A percentile compares a stretch with the other conserved stretches of the same genome.
Evolutionary conservation across 2,329 filamentous ascomycete species (phyloP).

Genomic region (Alternaria atra): DNA sequence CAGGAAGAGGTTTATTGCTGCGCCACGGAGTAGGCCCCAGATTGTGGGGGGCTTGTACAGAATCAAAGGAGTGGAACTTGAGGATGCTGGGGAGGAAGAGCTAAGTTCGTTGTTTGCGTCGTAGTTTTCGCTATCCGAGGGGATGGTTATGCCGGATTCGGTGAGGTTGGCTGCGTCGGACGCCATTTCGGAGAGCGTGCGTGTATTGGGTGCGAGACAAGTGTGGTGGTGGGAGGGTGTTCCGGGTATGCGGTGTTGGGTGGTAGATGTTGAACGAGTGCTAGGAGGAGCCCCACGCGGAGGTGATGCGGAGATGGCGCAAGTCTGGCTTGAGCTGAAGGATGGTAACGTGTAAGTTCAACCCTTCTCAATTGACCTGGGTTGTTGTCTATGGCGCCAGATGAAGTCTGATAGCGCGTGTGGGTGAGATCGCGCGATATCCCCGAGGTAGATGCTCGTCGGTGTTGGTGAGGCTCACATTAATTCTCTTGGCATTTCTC

Average conservation of each 20-base stretch:
- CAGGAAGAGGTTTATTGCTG: slow-evolving; percentile 92
- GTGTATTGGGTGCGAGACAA: neutral
- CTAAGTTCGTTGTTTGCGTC: slow-evolving; percentile 70
- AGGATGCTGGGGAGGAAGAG: slow-evolving; percentile 69
- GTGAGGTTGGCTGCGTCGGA: slow-evolving; percentile 60
- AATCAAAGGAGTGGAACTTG: slow-evolving; percentile 73
- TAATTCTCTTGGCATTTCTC: slow-evolving; percentile 22
- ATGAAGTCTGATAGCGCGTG: neutral
- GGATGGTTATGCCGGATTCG: slow-evolving; percentile 79
- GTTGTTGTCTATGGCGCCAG: neutral
- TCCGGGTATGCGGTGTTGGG: neutral
- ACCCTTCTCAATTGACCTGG: neutral
- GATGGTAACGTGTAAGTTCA: neutral
- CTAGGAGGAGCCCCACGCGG: slow-evolving; percentile 17
- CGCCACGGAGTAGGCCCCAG: slow-evolving; percentile 84
- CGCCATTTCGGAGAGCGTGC: slow-evolving; percentile 22
- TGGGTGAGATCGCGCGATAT: slow-evolving; percentile 4
- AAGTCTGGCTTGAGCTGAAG: neutral
- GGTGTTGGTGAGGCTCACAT: slow-evolving; percentile 30
- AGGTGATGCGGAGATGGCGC: slow-evolving; percentile 19
- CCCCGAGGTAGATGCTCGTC: slow-evolving; percentile 22
- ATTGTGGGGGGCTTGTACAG: slow-evolving; percentile 89
- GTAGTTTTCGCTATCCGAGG: slow-evolving; percentile 85
- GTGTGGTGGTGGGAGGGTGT: neutral
- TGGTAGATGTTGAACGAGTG: slow-evolving; percentile 5